phyloP scores from a whole-genome alignment of 805 yeast genomes.

The Barnettozyma botsteinii region DNA sequence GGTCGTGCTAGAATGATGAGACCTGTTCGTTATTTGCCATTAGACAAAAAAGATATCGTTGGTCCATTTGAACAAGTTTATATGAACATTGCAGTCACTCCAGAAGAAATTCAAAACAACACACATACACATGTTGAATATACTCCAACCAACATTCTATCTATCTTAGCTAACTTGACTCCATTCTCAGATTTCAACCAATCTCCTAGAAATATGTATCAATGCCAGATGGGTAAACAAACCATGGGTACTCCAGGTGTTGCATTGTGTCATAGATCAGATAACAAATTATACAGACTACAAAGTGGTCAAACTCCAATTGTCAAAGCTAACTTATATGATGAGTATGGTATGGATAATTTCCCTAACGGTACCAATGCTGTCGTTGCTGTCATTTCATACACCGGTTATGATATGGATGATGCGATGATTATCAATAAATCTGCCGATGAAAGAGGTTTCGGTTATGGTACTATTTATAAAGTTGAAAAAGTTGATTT shows the following conservation, averaged over 20 bases:
- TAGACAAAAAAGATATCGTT: conserved; percentile 75
- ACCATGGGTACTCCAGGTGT: conserved; percentile 99
- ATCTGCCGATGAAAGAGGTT: conserved; percentile 96
- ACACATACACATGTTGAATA: conserved; percentile 91
- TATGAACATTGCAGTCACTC: conserved; percentile 92
- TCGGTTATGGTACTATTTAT: conserved; percentile 94
- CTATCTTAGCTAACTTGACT: conserved; percentile 93
- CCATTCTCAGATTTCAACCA: conserved; percentile 98
- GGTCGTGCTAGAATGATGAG: conserved; percentile 94
- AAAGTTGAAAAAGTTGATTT: conserved; percentile 91
- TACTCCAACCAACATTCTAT: conserved; percentile 89
- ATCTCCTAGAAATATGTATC: conserved; percentile 99
- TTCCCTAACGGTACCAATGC: conserved; percentile 99
- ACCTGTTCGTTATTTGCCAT: conserved; percentile 87
- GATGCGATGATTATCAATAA: conserved; percentile 98
- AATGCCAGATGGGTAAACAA: conserved; percentile 99
- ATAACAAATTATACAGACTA: conserved; percentile 86
- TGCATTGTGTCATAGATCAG: conserved; percentile 85
- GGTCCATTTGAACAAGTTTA: conserved; percentile 99
- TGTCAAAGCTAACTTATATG: conserved; percentile 88
- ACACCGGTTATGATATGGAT: conserved; percentile 99
- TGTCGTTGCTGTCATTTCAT: conserved; percentile 96
- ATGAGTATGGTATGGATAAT: conserved; percentile 95
- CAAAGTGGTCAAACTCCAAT: conserved; percentile 97
- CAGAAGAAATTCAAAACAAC: conserved; percentile 77